A percentile compares a stretch with the other conserved stretches of the same genome.
These are phyloP conservation scores for Vanderwaltozyma yarrowii DNA, from an alignment of 805 yeast species.

Conservation along the genomic window DNA sequence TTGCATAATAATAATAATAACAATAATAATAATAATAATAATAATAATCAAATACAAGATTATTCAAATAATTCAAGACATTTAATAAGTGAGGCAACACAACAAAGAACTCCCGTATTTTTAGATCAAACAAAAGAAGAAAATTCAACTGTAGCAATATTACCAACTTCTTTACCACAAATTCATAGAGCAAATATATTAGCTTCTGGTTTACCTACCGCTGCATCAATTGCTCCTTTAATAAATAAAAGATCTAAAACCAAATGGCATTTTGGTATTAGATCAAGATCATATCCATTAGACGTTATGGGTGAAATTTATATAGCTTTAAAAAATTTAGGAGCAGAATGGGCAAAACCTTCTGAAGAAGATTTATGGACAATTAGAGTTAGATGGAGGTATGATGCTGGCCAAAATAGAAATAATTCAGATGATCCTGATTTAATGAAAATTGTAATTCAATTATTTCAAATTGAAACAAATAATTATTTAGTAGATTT, in stretches of 20 bases:
- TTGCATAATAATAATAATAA: neutral
- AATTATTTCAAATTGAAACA: conserved; percentile 89
- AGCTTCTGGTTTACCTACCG: conserved; percentile 43
- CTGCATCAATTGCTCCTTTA: conserved; percentile 40
- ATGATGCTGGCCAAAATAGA: conserved; percentile 17
- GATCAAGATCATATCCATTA: conserved; percentile 90
- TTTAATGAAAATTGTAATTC: conserved; percentile 94
- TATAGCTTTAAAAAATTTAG: conserved; percentile 82
- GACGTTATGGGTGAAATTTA: conserved; percentile 99
- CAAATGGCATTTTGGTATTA: conserved; percentile 97
- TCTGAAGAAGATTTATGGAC: conserved; percentile 95
- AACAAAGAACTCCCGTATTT: conserved; percentile 27
- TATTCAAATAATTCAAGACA: conserved; percentile 5
- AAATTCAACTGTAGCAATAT: conserved; percentile 75
- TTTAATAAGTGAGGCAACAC: conserved; percentile 8
- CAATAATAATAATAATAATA: conserved; percentile 1
- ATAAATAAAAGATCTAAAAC: conserved; percentile 80
- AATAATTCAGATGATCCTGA: conserved; percentile 39
- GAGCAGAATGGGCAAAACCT: conserved; percentile 97
- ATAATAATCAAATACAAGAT: neutral
- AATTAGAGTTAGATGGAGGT: conserved; percentile 88
- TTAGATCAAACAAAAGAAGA: conserved; percentile 25
- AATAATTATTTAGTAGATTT: conserved; percentile 93
- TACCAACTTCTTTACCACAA: conserved; percentile 90
- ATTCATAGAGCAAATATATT: conserved; percentile 91